Base-by-base conservation (phyloP, 495 filamentous ascomycete genomes). In the Daldinia caldariorum region DNA sequence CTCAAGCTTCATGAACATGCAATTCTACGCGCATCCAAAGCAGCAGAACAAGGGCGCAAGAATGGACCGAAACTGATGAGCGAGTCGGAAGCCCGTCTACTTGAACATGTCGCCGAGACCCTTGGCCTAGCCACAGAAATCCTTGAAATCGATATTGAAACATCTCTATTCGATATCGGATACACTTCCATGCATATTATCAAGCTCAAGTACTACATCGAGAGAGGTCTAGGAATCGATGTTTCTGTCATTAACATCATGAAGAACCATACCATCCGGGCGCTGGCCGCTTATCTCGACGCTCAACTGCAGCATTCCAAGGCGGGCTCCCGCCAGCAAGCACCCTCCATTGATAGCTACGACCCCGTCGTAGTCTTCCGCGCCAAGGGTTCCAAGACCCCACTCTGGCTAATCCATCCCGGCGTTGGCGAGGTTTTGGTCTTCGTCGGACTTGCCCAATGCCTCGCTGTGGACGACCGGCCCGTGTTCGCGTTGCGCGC, bases 321-420 rank as follows among this genome's bases (percentile, higher is more conserved):
- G 26, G 26, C 26, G 26, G 26, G 26, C 26, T 43, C 49, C 13
- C 49, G 35, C 13, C 14, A 55, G 14, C 22, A 35, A 49, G 37
- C 45, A 5, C 39, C 47, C 59, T 39, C 59, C 0, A 61, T 56
- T 55, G 32, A 55, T 39, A 69, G 71, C 4, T 88, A 88, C 67
- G 76, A 85, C 58, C 82, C 86, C 0, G 73, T 89, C 26, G 80
- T 86, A 0, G 71, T 70, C 0, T 77, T 87, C 1, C 83, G 78
- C 31, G n/a, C 73, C 2, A 29, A 73, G n/a, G 84, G 84, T 1
- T 63, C 7, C 58, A 83, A 84, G 66, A 82, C 79, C 0, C 85
- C 87, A 0, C 81, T 89, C 6, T 89, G 81, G 79, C 80, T 88
- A 6, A 71, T 89, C 2, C 87, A 89, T 63, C 86, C 87, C 0